Evolutionary conservation across 1,284 basidiomycete species (phyloP).

Genomic region (Megacollybia platyphylla): DNA sequence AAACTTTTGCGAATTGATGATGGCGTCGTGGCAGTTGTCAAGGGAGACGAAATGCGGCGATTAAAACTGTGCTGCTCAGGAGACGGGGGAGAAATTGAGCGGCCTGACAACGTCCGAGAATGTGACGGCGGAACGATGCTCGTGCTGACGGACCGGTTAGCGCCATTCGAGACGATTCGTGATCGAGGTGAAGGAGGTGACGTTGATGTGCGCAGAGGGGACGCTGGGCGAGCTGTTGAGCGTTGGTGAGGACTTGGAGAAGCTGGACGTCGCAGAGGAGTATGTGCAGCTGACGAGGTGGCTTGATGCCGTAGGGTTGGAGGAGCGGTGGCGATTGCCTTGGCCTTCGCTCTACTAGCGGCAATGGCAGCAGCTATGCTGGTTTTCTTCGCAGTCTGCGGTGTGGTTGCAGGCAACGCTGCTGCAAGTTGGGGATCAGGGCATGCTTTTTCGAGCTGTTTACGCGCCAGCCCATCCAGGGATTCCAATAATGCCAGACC

Average conservation of each 20-base stretch:
- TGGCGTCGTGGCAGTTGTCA: constrained; percentile 19
- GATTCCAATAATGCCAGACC: constrained; percentile 51
- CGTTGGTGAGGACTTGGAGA: constrained; percentile 29
- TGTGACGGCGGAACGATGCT: constrained; percentile 19
- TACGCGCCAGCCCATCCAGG: constrained; percentile 62
- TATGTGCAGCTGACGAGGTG: constrained; percentile 46
- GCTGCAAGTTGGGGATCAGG: constrained; percentile 38
- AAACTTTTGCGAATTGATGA: constrained; percentile 29
- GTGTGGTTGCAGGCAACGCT: constrained; percentile 29
- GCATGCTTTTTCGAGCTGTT: constrained; percentile 79
- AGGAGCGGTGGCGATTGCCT: constrained; percentile 68
- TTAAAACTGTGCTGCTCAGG: constrained; percentile 26
- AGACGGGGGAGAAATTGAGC: constrained; percentile 32
- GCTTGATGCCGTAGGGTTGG: constrained; percentile 68
- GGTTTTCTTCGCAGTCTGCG: constrained; percentile 51
- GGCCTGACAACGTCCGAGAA: constrained; percentile 24
- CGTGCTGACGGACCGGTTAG: constrained; percentile 26
- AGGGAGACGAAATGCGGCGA: constrained; percentile 41
- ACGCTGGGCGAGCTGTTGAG: constrained; percentile 25
- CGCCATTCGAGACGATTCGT: constrained; percentile 21
- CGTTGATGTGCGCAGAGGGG: constrained; percentile 25
- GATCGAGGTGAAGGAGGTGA: constrained; percentile 29
- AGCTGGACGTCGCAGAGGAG: constrained; percentile 28
- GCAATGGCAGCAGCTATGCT: constrained; percentile 75
- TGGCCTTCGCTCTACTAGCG: constrained; percentile 72